Evolutionary conservation across 495 filamentous ascomycete species (phyloP), one percentile per base, ranked within the genome.

Genomic region (Aspergillus sparsus): DNA sequence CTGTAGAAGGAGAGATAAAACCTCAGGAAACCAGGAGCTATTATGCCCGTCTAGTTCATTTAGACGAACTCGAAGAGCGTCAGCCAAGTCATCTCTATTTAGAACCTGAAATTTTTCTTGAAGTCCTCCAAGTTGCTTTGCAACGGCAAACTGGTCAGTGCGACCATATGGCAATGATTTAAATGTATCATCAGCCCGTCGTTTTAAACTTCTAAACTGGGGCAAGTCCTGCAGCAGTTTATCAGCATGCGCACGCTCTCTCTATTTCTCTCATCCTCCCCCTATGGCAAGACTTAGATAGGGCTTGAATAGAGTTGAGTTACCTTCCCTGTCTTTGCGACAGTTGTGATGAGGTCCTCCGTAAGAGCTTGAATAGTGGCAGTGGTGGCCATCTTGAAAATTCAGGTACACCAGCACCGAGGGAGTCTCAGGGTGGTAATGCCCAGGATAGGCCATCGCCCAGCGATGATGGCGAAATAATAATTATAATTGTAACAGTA

Each of bases 101-200:
- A 89, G 77, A 49, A 97, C 80, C 41, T 84, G 82, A 70, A 96
- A 96, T 65, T 93, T 93, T 72, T 98, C 94, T 61, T 91, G 89
- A 15, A 96, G 79, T 3, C 94, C 94, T 21, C 87, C 83, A 6
- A 96, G 80, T 36, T 83, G 85, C 15, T 82, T 81, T 27, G 83
- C 74, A 11, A 97, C 85, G 34, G 91, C 90, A 69, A 97, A 98
- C 66, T 95, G 93, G 74, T 97, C 94, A 0, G 87, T 91, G 36
- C 92, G 85, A 18, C 77, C 78, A 76, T 88, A 88, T 37, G 75
- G 80, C 53, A 88, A 79, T 37, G 85, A 73, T 76, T 70, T 70
- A n/a, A 77, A 35, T 11, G 57, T 57, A 9, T 65, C 64, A 60
- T 73, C 70, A 33, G 66, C 61, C 51, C 70, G 69, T 54, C 66